These are phyloP conservation scores for Leucoagaricus sp. DNA, from an alignment of 1,284 basidiomycete genomes.

Conservation along the genomic window DNA sequence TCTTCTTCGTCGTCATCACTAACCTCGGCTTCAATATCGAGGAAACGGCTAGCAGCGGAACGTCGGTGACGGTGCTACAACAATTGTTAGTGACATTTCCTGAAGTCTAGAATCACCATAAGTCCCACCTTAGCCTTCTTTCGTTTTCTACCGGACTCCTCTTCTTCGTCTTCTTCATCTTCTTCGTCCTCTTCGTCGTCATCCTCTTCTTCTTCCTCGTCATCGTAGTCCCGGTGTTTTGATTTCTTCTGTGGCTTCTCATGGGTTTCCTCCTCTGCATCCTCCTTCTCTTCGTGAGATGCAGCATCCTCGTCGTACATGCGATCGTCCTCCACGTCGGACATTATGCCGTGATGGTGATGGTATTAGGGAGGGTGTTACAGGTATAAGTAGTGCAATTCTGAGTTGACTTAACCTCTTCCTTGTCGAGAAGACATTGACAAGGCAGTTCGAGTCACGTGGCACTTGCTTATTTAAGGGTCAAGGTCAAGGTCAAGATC, in stretches of 20 bases:
- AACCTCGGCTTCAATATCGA: conserved; percentile 95
- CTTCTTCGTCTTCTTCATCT: conserved; percentile 51
- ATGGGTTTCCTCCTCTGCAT: conserved; percentile 48
- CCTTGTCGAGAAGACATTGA: neutral
- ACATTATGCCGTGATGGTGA: conserved; percentile 50
- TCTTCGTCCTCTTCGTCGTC: conserved; percentile 39
- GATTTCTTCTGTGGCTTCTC: conserved; percentile 34
- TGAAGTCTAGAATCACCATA: neutral
- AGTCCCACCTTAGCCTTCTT: conserved; percentile 57
- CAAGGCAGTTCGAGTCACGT: conserved; percentile 1
- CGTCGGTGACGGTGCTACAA: conserved; percentile 64
- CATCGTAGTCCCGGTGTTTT: conserved; percentile 19
- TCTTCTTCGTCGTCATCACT: conserved; percentile 96
- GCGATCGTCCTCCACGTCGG: conserved; percentile 52
- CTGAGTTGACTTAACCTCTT: neutral
- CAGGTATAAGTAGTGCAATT: conserved; percentile 17
- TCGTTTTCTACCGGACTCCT: conserved; percentile 43
- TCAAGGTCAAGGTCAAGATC: no score
- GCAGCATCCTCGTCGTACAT: conserved; percentile 39
- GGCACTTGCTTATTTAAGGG: neutral
- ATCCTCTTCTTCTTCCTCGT: conserved; percentile 24
- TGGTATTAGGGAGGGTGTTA: conserved; percentile 22
- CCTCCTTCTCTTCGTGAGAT: conserved; percentile 41
- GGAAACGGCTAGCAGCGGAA: conserved; percentile 75
- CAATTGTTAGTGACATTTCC: conserved; percentile 7